A percentile compares a stretch with the other conserved stretches of the same genome.
Evolutionary conservation across 2,329 filamentous ascomycete species (phyloP).

Genomic region (Epichloe festucae): DNA sequence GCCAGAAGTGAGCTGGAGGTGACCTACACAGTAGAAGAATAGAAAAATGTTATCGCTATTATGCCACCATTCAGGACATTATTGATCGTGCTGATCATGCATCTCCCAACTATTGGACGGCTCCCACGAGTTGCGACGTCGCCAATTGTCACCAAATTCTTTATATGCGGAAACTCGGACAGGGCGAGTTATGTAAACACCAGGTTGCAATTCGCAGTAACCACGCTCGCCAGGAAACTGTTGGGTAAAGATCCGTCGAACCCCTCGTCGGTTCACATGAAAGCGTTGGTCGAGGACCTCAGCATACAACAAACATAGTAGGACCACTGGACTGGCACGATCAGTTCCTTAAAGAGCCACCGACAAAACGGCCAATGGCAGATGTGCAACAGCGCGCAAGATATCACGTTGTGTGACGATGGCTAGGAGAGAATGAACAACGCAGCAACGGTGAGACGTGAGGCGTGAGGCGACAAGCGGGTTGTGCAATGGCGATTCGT

Average conservation of each 20-base stretch:
- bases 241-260: background rate
- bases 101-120: background rate
- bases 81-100: slow-evolving; percentile 3
- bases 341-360: slow-evolving; percentile 1
- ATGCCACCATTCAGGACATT: slow-evolving; percentile 5
- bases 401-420: background rate
- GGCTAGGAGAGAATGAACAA: slow-evolving; percentile 1
- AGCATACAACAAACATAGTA: background rate
- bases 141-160: background rate
- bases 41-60: slow-evolving; percentile 4
- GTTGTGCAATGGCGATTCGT: slow-evolving; percentile 11
- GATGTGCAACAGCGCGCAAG: slow-evolving; percentile 2
- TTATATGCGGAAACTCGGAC: background rate
- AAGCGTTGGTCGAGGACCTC: background rate
- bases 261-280: background rate
- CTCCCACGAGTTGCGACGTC: background rate
- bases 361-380: background rate
- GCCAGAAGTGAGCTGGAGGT: slow-evolving; percentile 1
- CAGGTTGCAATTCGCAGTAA: background rate
- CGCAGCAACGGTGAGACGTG: slow-evolving; percentile 6
- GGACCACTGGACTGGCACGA: slow-evolving; percentile 1
- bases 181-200: background rate
- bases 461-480: slow-evolving; percentile 1
- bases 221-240: background rate
- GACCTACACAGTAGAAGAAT: slow-evolving; percentile 3